Evolutionary conservation across 306 rosid species (phyloP).

Genomic region (Malus sylvestris): DNA sequence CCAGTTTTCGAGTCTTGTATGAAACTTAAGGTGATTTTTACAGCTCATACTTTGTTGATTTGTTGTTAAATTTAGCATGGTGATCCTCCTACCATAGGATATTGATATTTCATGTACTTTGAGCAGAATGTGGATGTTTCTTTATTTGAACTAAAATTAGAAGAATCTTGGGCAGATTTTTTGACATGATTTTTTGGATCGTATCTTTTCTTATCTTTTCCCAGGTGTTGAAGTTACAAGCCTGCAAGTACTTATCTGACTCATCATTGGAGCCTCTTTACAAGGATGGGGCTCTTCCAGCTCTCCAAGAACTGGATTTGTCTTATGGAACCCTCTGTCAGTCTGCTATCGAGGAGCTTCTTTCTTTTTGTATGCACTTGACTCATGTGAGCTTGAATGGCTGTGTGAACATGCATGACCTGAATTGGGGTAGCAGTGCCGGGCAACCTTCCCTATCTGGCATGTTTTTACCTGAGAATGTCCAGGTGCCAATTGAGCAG

Average conservation of each 20-base stretch:
- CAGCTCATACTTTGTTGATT: neutral
- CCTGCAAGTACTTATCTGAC: slow-evolving; percentile 82
- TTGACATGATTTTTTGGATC: neutral
- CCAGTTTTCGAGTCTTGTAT: slow-evolving; percentile 85
- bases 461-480: slow-evolving; percentile 27
- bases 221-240: slow-evolving; percentile 92
- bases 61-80: neutral
- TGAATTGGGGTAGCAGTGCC: slow-evolving; percentile 65
- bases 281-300: slow-evolving; percentile 85
- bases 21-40: slow-evolving; percentile 58
- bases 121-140: neutral
- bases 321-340: slow-evolving; percentile 92
- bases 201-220: slow-evolving; percentile 7
- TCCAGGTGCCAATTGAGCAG: slow-evolving; percentile 39
- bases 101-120: neutral
- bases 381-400: slow-evolving; percentile 97
- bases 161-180: neutral
- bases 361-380: slow-evolving; percentile 80
- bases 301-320: slow-evolving; percentile 87
- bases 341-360: slow-evolving; percentile 94
- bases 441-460: slow-evolving; percentile 30
- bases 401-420: slow-evolving; percentile 92
- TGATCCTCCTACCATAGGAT: neutral
- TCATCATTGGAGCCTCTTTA: slow-evolving; percentile 92
- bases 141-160: neutral